Base-by-base conservation (phyloP, 805 yeast species). In the Hemisphaericaspora nanyangensis region DNA sequence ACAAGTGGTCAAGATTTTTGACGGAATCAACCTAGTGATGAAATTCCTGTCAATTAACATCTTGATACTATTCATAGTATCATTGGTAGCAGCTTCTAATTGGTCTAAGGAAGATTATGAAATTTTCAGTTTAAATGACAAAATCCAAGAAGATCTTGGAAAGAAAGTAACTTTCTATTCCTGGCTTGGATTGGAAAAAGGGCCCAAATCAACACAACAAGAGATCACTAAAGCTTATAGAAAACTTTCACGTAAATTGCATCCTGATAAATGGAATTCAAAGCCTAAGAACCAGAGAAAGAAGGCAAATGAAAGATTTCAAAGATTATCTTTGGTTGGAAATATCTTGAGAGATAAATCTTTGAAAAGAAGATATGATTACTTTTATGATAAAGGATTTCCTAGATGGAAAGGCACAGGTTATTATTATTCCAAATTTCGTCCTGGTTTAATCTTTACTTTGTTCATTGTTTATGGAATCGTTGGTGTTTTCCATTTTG, bases 381-480 rank as follows among this genome's bases (percentile, higher is more conserved):
- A 79, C 59, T 93, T 86, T 61, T 67, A 85, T 38, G 69, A 76
- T 31, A 75, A 78, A 49, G 97, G 98, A 6, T 91, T 93, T 63
- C 98, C 99, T 6, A 70, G 73, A 45, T 87, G 85, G 76, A 79
- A 80, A 42, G 86, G 80, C 12, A 72, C 79, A 16, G 86, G 78
- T 38, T 77, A 84, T 68, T 69, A 70, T 46, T 77, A 83, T 57
- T 56, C 77, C 54, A 73, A 81, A 59, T 88, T 71, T 72, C 76
- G 82, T 52, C 96, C 89, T 17, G 82, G 83, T 29, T 55, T 75
- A 24, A 48, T 72, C 8, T 56, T 79, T 35, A 76, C 85, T 0
- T 29, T 80, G 2, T 48, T 65, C 3, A 66, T 83, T 25, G 53
- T 86, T 20, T 76, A 68, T 39, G 26, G 77, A 1, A 47, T 83